A percentile compares a stretch with the other conserved stretches of the same genome.
These are phyloP conservation scores for Monsonia emarginata DNA, from an alignment of 441 rosid species.

Conservation along the genomic window DNA sequence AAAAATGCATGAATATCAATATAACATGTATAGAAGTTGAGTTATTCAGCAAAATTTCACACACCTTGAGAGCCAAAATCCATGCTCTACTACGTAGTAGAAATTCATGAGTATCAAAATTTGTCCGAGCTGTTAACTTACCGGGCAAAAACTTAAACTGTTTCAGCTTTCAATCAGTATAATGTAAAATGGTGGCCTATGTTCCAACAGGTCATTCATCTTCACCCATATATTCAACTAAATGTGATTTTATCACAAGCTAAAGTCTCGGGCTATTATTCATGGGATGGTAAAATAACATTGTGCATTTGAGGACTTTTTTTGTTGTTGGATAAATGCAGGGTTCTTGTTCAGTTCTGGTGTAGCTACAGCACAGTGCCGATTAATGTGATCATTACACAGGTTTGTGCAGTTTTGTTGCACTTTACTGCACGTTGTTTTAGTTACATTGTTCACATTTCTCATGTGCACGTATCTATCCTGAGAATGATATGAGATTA, in stretches of 20 bases:
- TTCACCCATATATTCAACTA: no score
- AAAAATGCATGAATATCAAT: no score
- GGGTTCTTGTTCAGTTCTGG: conserved; percentile 89
- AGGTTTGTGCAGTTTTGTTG: conserved; percentile 35
- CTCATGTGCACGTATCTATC: no score
- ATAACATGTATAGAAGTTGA: no score
- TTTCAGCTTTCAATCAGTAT: background rate
- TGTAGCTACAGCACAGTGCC: conserved; percentile 89
- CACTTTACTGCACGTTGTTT: background rate
- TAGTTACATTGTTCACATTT: no score
- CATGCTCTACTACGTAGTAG: no score
- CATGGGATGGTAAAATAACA: background rate
- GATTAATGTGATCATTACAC: conserved; percentile 70
- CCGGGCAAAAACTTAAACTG: background rate
- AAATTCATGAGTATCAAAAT: no score
- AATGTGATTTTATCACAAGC: background rate
- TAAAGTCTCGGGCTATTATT: background rate
- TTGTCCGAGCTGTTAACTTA: no score
- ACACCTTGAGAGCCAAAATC: no score
- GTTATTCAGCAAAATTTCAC: no score
- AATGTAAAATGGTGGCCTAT: background rate
- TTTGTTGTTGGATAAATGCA: conserved; percentile 29
- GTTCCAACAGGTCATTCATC: background rate
- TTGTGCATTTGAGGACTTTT: background rate
- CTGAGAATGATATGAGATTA: no score